These are phyloP conservation scores for Diplodia sapinea DNA, from an alignment of 2,329 filamentous ascomycete genomes.

Conservation along the genomic window DNA sequence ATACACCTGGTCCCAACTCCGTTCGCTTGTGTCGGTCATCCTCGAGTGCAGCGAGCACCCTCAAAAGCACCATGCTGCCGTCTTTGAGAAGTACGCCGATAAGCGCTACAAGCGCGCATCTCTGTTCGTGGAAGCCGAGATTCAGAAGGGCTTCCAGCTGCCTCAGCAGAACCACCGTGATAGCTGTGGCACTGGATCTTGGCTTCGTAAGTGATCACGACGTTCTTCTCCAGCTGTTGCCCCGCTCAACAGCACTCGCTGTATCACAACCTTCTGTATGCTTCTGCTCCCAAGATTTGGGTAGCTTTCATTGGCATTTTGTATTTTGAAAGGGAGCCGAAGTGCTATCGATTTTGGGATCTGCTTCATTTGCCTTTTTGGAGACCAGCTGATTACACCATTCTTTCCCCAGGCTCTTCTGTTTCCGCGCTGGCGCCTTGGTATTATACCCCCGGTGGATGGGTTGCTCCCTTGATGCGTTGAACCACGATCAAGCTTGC, in stretches of 20 bases:
- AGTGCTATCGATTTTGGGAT: constrained; percentile 8
- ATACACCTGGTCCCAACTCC: constrained; percentile 86
- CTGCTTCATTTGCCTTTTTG: constrained; percentile 9
- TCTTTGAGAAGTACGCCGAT: constrained; percentile 91
- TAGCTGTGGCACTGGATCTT: constrained; percentile 12
- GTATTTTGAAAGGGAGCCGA: neutral
- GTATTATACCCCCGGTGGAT: constrained; percentile 24
- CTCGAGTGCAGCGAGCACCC: constrained; percentile 87
- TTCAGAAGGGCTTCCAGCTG: constrained; percentile 66
- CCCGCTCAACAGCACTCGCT: neutral
- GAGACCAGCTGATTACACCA: constrained; percentile 8
- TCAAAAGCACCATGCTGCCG: constrained; percentile 78
- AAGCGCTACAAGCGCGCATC: constrained; percentile 87
- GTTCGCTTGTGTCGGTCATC: constrained; percentile 76
- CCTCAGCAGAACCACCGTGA: constrained; percentile 46
- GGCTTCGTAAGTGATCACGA: constrained; percentile 16
- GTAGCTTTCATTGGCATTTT: constrained; percentile 15
- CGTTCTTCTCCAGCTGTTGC: neutral
- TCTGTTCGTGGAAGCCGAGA: constrained; percentile 75
- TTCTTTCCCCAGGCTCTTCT: constrained; percentile 16
- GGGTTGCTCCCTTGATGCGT: neutral
- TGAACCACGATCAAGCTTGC: neutral
- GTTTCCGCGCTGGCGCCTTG: neutral
- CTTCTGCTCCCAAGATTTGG: neutral
- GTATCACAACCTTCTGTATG: constrained; percentile 8